These are phyloP conservation scores for Paramarasmius palmivorus DNA, from an alignment of 1,284 basidiomycete species.

Conservation along the genomic window DNA sequence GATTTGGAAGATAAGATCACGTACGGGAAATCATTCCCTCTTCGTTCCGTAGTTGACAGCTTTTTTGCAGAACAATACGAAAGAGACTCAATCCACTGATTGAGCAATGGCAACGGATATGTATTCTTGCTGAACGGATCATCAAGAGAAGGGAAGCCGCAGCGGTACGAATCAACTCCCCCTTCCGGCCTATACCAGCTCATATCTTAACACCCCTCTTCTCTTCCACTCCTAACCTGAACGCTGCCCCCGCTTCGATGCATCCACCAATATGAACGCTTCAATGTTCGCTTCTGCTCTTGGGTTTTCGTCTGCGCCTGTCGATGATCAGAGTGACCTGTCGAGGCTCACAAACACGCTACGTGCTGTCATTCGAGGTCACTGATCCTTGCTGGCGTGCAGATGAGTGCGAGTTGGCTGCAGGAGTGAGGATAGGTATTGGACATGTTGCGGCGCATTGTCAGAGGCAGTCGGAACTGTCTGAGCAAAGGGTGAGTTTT, in stretches of 20 bases:
- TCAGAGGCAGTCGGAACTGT: conserved; percentile 73
- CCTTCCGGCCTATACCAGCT: conserved; percentile 62
- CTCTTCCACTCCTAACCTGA: conserved; percentile 23
- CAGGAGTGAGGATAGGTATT: conserved; percentile 77
- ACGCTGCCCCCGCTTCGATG: conserved; percentile 22
- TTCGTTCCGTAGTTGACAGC: conserved; percentile 10
- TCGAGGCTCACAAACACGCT: conserved; percentile 80
- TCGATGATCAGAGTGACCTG: conserved; percentile 71
- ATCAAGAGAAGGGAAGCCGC: conserved; percentile 85
- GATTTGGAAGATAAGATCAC: conserved; percentile 88
- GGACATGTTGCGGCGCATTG: conserved; percentile 68
- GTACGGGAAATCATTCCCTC: conserved; percentile 41
- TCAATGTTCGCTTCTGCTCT: conserved; percentile 22
- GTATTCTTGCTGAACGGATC: conserved; percentile 80
- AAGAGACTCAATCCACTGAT: conserved; percentile 73
- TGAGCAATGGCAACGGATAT: conserved; percentile 90
- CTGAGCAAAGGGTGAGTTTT: conserved; percentile 75
- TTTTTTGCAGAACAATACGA: conserved; percentile 58
- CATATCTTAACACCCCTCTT: conserved; percentile 56
- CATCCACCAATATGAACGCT: conserved; percentile 31
- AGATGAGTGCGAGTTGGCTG: conserved; percentile 78
- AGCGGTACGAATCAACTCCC: conserved; percentile 74
- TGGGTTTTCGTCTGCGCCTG: conserved; percentile 19
- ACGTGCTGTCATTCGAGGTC: conserved; percentile 75
- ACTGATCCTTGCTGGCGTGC: conserved; percentile 79